Conservation (phyloP, 108 stramenopile species). For the Cyclotella sp. region DNA sequence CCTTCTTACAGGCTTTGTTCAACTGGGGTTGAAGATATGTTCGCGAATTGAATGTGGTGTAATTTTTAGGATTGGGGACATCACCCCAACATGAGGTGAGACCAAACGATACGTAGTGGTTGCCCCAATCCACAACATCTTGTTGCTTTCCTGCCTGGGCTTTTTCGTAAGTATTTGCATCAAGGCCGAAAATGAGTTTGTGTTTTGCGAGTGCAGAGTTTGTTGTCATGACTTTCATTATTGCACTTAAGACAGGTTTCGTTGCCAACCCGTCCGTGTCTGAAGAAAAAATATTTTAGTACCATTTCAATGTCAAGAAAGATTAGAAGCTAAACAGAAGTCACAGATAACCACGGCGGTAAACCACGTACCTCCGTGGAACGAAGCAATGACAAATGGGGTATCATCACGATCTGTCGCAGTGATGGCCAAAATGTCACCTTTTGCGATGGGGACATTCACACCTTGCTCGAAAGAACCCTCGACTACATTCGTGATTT, state of each 20-base stretch:
- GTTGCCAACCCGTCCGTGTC: slow-evolving; percentile 79
- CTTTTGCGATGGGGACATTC: slow-evolving; percentile 69
- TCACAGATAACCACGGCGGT: too few species aligned
- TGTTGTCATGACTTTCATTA: slow-evolving; percentile 52
- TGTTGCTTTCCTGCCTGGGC: slow-evolving; percentile 64
- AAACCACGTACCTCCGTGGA: slow-evolving; percentile 51
- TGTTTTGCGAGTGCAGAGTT: slow-evolving; percentile 43
- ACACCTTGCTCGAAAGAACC: slow-evolving; percentile 51
- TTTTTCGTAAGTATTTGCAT: slow-evolving; percentile 74
- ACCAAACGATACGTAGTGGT: too few species aligned
- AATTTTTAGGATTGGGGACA: slow-evolving; percentile 58
- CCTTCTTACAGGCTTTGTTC: slow-evolving; percentile 72
- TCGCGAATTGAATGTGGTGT: slow-evolving; percentile 76
- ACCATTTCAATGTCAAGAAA: too few species aligned
- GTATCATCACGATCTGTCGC: slow-evolving; percentile 46
- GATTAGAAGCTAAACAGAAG: too few species aligned
- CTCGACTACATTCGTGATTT: slow-evolving; percentile 56
- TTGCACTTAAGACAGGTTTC: slow-evolving; percentile 65
- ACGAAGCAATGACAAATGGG: slow-evolving; percentile 63
- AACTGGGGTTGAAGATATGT: slow-evolving; percentile 80
- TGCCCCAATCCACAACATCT: slow-evolving; percentile 68
- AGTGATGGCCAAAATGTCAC: slow-evolving; percentile 66
- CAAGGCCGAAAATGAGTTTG: slow-evolving; percentile 72
- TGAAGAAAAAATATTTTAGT: too few species aligned
- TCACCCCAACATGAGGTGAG: slow-evolving; percentile 73